Evolutionary conservation across 2,329 filamentous ascomycete species (phyloP).

Genomic region (Cadophora gregata): DNA sequence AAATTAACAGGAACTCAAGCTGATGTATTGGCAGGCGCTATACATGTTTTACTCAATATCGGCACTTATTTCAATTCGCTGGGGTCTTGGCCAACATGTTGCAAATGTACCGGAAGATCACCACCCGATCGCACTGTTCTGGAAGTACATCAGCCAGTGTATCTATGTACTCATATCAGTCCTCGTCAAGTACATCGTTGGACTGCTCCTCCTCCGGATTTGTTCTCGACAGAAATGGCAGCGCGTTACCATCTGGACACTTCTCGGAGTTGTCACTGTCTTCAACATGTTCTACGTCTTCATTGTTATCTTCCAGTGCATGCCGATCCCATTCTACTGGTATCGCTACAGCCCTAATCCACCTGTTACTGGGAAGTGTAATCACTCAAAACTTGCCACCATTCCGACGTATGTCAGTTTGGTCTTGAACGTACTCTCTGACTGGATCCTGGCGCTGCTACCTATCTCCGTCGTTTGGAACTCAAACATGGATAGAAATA

Average conservation of each 20-base stretch:
- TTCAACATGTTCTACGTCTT: slow-evolving; percentile 47
- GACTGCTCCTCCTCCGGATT: slow-evolving; percentile 43
- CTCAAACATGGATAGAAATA: slow-evolving; percentile 46
- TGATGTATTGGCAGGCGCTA: slow-evolving; percentile 6
- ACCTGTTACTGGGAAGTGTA: slow-evolving; percentile 39
- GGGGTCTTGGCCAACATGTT: slow-evolving; percentile 32
- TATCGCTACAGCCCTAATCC: slow-evolving; percentile 35
- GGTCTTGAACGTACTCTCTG: slow-evolving; percentile 46
- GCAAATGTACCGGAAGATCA: slow-evolving; percentile 21
- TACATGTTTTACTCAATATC: slow-evolving; percentile 29
- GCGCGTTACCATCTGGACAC: slow-evolving; percentile 42
- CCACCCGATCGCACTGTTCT: slow-evolving; percentile 26
- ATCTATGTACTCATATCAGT: slow-evolving; percentile 46
- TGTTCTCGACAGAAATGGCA: slow-evolving; percentile 42
- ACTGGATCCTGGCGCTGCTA: slow-evolving; percentile 48
- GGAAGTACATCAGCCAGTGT: slow-evolving; percentile 44
- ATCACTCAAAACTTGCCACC: slow-evolving; percentile 37
- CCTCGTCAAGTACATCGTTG: slow-evolving; percentile 46
- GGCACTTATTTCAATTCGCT: slow-evolving; percentile 23
- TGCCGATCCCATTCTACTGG: slow-evolving; percentile 46
- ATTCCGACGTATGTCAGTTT: slow-evolving; percentile 47
- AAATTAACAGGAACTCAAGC: background rate
- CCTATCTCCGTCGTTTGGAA: slow-evolving; percentile 49
- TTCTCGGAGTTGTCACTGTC: slow-evolving; percentile 42
- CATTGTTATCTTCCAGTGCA: slow-evolving; percentile 46